These are phyloP conservation scores for Chrysochromulina parva DNA, from an alignment of 78 protist genomes.

Conservation along the genomic window DNA sequence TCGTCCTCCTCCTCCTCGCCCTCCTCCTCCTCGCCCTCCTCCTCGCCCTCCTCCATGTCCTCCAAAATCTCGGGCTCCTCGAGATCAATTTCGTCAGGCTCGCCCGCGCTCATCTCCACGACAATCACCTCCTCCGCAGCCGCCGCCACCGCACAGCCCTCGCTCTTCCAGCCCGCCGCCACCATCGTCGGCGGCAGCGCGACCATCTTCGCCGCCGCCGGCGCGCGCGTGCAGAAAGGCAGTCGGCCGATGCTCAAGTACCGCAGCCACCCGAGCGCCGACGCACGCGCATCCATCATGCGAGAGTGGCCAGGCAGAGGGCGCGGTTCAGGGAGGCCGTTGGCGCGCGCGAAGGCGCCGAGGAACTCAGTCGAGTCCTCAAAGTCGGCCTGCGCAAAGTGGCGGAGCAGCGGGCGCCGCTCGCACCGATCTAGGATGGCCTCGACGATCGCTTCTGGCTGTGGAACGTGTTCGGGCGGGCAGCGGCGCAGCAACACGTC, in stretches of 20 bases:
- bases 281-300: background rate
- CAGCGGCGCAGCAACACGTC: background rate
- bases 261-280: background rate
- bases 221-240: background rate
- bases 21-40: background rate
- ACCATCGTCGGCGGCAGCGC: background rate
- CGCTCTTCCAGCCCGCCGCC: background rate
- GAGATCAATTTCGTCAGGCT: background rate
- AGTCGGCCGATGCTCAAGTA: background rate
- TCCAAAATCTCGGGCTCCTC: background rate
- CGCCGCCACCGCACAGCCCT: background rate
- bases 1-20: background rate
- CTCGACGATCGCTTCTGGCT: too few relatives aligned
- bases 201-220: background rate
- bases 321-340: background rate
- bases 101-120: background rate
- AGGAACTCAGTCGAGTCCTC: background rate
- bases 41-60: background rate
- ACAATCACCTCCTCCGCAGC: background rate
- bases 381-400: background rate
- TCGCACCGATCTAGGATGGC: slow-evolving; percentile 10
- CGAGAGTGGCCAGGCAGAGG: background rate
- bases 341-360: background rate
- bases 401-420: background rate
- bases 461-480: background rate